Evolutionary conservation across 768 basidiomycete species (phyloP).

Genomic region (Leccinum ochraceum): DNA sequence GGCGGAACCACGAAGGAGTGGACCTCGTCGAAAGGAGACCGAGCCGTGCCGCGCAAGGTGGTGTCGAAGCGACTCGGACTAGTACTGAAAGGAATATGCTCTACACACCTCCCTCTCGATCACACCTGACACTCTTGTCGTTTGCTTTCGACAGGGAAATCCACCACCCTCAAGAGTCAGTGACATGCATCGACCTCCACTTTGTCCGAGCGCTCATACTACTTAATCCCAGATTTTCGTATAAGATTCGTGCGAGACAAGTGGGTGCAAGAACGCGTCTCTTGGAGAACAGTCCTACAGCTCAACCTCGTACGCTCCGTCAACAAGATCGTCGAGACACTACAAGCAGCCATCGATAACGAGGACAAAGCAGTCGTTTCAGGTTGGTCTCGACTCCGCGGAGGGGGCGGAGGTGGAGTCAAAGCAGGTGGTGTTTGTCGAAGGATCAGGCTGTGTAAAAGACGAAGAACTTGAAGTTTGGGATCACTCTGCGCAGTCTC

Average conservation of each 20-base stretch:
- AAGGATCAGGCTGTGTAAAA: constrained; percentile 25
- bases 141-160: constrained; percentile 50
- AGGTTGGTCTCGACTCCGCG: too few species aligned
- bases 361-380: constrained; percentile 21
- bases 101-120: neutral
- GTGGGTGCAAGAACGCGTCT: constrained; percentile 67
- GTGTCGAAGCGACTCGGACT: too few species aligned
- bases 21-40: too few species aligned
- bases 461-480: constrained; percentile 34
- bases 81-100: too few species aligned
- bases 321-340: constrained; percentile 60
- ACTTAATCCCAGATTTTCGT: constrained; percentile 58
- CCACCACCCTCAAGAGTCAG: constrained; percentile 67
- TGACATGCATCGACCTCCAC: constrained; percentile 4
- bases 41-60: too few species aligned
- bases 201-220: constrained; percentile 9
- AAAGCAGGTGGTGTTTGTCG: too few species aligned
- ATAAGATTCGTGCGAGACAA: constrained; percentile 61
- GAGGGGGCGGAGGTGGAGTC: too few species aligned
- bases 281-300: constrained; percentile 78
- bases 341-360: constrained; percentile 54
- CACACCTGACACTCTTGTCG: neutral
- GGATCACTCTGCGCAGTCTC: constrained; percentile 36
- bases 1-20: too few species aligned
- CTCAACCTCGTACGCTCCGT: constrained; percentile 78